These are phyloP conservation scores for Papiliotrema nemorosa DNA, from an alignment of 1,284 basidiomycete genomes.

Conservation along the genomic window DNA sequence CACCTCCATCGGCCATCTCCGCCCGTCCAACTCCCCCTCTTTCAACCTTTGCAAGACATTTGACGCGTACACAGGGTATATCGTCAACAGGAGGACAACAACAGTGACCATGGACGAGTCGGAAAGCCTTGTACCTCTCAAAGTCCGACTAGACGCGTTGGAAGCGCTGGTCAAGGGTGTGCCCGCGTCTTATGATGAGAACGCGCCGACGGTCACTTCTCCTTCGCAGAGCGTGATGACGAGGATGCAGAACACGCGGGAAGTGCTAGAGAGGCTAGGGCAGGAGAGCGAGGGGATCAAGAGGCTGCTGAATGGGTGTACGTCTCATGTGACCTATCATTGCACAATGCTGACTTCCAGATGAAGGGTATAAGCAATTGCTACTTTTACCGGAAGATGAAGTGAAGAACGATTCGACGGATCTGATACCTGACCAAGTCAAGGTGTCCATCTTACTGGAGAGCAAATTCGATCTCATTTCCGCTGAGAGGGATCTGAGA, in stretches of 20 bases:
- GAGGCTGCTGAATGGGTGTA: conserved; percentile 35
- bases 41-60: too few relatives aligned
- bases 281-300: conserved; percentile 30
- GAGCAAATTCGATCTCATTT: conserved; percentile 31
- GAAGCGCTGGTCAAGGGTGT: conserved; percentile 37
- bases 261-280: conserved; percentile 22
- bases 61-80: neutral
- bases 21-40: too few relatives aligned
- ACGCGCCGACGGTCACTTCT: neutral
- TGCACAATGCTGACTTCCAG: neutral
- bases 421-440: conserved; percentile 25
- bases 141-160: conserved; percentile 35
- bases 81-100: neutral
- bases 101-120: neutral
- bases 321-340: conserved; percentile 7
- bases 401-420: neutral
- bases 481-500: conserved; percentile 36
- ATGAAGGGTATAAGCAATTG: conserved; percentile 12
- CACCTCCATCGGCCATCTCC: neutral
- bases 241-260: conserved; percentile 19
- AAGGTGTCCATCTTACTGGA: conserved; percentile 38
- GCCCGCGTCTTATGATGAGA: conserved; percentile 7
- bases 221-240: conserved; percentile 3
- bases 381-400: conserved; percentile 11
- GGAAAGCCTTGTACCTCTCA: conserved; percentile 23